Conservation (phyloP, 495 filamentous ascomycete species). For the Xylaria intraflava region DNA sequence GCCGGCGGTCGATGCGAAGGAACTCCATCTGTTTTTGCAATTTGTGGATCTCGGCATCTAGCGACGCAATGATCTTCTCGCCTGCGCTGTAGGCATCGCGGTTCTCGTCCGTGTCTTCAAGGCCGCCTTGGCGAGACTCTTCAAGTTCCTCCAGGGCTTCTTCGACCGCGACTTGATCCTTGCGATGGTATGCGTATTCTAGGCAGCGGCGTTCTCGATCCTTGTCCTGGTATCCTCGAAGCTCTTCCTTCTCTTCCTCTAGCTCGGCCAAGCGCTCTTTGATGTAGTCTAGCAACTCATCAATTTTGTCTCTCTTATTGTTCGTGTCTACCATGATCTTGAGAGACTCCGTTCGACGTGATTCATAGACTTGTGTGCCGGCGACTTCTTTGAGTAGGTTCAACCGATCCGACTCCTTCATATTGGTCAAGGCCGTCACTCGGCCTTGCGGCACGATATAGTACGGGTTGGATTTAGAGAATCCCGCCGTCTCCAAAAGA, state of each 20-base stretch:
- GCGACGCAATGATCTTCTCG: conserved; percentile 70
- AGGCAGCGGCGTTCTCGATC: conserved; percentile 88
- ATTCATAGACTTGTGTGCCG: conserved; percentile 94
- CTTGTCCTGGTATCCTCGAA: conserved; percentile 87
- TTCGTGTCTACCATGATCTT: conserved; percentile 98
- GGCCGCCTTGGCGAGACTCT: conserved; percentile 67
- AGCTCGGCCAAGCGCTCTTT: conserved; percentile 82
- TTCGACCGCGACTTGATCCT: conserved; percentile 72
- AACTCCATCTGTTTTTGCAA: conserved; percentile 78
- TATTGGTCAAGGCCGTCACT: conserved; percentile 93
- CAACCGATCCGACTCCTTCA: conserved; percentile 89
- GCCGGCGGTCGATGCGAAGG: conserved; percentile 75
- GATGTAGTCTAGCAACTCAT: conserved; percentile 85
- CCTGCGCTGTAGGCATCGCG: conserved; percentile 67
- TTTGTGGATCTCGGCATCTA: conserved; percentile 72
- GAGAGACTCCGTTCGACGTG: conserved; percentile 76
- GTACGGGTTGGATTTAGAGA: conserved; percentile 96
- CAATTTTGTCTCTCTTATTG: conserved; percentile 88
- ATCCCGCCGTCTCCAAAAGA: conserved; percentile 89
- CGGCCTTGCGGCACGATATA: conserved; percentile 98
- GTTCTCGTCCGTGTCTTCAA: conserved; percentile 76
- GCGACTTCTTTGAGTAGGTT: conserved; percentile 94
- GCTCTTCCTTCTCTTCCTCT: conserved; percentile 94
- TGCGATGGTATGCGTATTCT: conserved; percentile 89
- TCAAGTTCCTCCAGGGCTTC: conserved; percentile 78